Percentiles rank a stretch among this genome's conserved stretches.
Evolutionary conservation across 2,329 filamentous ascomycete species (phyloP).

Genomic region (Zymoseptoria brevis): DNA sequence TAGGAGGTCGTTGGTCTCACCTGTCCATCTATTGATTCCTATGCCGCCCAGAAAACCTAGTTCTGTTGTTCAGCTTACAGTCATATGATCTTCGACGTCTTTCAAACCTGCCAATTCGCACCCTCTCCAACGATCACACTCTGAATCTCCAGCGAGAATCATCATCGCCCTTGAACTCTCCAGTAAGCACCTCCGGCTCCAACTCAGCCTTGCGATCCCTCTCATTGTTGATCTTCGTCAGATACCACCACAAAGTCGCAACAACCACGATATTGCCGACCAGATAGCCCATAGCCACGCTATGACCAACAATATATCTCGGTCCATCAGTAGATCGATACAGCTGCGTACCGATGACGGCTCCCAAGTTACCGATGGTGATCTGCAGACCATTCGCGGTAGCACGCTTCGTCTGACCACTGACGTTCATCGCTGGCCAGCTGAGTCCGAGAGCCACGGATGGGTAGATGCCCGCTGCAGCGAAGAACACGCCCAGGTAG

Average conservation of each 20-base stretch:
- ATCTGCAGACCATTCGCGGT: conserved; percentile 65
- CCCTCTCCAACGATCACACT: conserved; percentile 6
- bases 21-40: not conserved
- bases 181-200: conserved; percentile 43
- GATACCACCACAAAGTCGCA: conserved; percentile 43
- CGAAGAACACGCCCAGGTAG: conserved; percentile 36
- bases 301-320: conserved; percentile 58
- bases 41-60: too few relatives aligned
- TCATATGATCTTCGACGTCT: not conserved
- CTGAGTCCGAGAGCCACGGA: conserved; percentile 55
- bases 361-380: conserved; percentile 61
- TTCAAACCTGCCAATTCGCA: not conserved
- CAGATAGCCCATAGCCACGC: conserved; percentile 58
- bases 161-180: conserved; percentile 54
- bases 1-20: not conserved
- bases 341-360: conserved; percentile 61
- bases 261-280: conserved; percentile 51
- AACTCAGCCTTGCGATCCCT: conserved; percentile 41
- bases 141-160: conserved; percentile 59
- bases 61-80: not conserved
- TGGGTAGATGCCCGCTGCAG: conserved; percentile 56
- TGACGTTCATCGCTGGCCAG: conserved; percentile 66
- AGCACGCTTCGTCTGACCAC: conserved; percentile 57
- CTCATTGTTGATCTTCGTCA: conserved; percentile 51
- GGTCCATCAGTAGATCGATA: conserved; percentile 56